Evolutionary conservation across 176 grass and related monocot species (phyloP), one percentile per base, ranked within the genome.

Genomic region (Luzula sylvatica): DNA sequence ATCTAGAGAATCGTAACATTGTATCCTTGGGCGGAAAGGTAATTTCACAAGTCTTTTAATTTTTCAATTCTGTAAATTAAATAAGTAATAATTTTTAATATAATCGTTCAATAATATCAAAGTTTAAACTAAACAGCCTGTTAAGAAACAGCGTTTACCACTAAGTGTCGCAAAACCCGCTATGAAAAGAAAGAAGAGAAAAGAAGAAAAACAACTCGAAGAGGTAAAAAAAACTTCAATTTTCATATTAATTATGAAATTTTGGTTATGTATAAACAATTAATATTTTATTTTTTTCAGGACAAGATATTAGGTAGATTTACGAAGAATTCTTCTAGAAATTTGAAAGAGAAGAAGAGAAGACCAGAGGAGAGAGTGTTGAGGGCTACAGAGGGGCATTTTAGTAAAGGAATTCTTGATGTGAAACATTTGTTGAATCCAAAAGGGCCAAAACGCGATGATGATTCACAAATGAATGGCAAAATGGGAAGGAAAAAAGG

Each of bases 331-430:
- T 65, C 74, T 52, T 57, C 48, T n/a, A 81, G 50, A 56, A 83
- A 39, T 20, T 26, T 5, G 45, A 83, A 57, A 71, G 30, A 60
- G 65, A 74, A 77, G 52, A 98, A 77, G 60, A 76, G 20, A 19
- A 90, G 74, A 22, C 78, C 74, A 62, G 92, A 83, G 47, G 78
- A 78, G 40, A 74, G 68, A 52, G 75, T 77, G 35, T 72, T 90
- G 11, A 86, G 47, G 72, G 80, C 78, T 2, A 90, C 71, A 0
- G 75, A 98, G 72, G 85, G 92, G n/a, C 68, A 45, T 57, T 98
- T 98, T 58, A 98, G 65, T 64, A 98, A 90, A 49, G 92, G 89
- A 67, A 72, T 95, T 63, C 78, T 90, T 50, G 60, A 98, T 40
- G 81, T 96, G 23, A 96, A 90, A 24, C 85, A 90, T 62, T 72